These are phyloP conservation scores for Fistulinella cinereoalba DNA, from an alignment of 1,284 basidiomycete genomes.

Conservation along the genomic window DNA sequence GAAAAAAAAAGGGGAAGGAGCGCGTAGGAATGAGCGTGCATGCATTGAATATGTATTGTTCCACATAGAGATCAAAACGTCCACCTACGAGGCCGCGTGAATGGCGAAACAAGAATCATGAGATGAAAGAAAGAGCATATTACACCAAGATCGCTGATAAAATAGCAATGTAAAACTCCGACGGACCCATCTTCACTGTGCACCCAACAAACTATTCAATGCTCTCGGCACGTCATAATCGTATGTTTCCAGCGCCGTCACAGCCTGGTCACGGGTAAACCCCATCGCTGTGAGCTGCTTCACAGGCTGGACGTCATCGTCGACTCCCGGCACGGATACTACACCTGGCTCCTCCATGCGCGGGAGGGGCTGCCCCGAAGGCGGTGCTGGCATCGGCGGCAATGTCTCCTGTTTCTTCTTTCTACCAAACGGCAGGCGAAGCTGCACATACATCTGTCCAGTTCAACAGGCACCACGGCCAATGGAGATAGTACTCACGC, in stretches of 20 bases:
- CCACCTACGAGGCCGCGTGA: slow-evolving; percentile 8
- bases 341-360: slow-evolving; percentile 45
- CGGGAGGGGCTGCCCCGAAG: slow-evolving; percentile 41
- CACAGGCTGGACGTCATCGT: slow-evolving; percentile 75
- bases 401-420: slow-evolving; percentile 63
- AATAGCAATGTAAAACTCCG: slow-evolving; percentile 8
- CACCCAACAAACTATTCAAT: slow-evolving; percentile 63
- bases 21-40: slow-evolving; percentile 13
- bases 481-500: slow-evolving; percentile 48
- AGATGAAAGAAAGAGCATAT: slow-evolving; percentile 4
- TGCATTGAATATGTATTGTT: slow-evolving; percentile 28
- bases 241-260: slow-evolving; percentile 71
- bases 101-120: background rate
- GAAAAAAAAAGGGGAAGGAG: slow-evolving; percentile 3
- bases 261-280: slow-evolving; percentile 74
- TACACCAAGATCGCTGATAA: slow-evolving; percentile 24
- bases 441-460: too few species aligned
- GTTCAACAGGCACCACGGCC: slow-evolving; percentile 5
- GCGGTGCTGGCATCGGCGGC: slow-evolving; percentile 45
- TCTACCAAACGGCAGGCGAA: slow-evolving; percentile 74
- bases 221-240: slow-evolving; percentile 74
- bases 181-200: slow-evolving; percentile 9
- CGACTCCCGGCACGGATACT: slow-evolving; percentile 49
- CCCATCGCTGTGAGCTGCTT: slow-evolving; percentile 81
- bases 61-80: slow-evolving; percentile 13